A percentile compares a stretch with the other conserved stretches of the same genome.
phyloP scores from a whole-genome alignment of 306 rosid genomes.

The Cyclanthera cordifolia region DNA sequence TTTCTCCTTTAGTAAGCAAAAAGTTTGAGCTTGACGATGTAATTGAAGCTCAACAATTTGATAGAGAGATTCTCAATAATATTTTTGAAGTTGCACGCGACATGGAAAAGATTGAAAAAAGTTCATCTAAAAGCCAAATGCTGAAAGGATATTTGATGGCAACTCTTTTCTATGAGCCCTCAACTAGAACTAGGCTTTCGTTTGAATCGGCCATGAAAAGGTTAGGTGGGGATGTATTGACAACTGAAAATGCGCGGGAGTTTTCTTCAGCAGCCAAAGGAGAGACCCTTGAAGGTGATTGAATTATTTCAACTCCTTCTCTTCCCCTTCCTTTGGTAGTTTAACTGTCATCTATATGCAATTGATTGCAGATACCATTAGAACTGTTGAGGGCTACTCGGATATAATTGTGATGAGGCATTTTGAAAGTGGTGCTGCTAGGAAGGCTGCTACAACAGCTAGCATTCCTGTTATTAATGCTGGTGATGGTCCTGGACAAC shows the following conservation, averaged over 20 bases:
- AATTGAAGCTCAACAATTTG: slow-evolving; percentile 82
- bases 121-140: slow-evolving; percentile 60
- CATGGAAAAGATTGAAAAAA: slow-evolving; percentile 71
- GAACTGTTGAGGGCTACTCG: slow-evolving; percentile 80
- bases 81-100: slow-evolving; percentile 62
- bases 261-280: slow-evolving; percentile 90
- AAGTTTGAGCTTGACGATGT: slow-evolving; percentile 65
- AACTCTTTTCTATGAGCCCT: slow-evolving; percentile 81
- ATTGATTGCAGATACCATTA: slow-evolving; percentile 53
- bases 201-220: slow-evolving; percentile 96
- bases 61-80: slow-evolving; percentile 48
- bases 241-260: slow-evolving; percentile 88
- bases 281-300: slow-evolving; percentile 83
- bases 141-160: slow-evolving; percentile 89
- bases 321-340: not conserved
- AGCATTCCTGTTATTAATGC: slow-evolving; percentile 80
- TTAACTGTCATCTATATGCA: not conserved
- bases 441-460: slow-evolving; percentile 71
- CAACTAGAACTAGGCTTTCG: slow-evolving; percentile 86
- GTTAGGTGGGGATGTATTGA: slow-evolving; percentile 79
- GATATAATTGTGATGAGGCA: slow-evolving; percentile 88
- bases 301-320: not conserved
- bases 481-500: slow-evolving; percentile 96
- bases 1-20: slow-evolving; percentile 34
- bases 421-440: slow-evolving; percentile 92